phyloP scores from a whole-genome alignment of 768 basidiomycete genomes.

The Steccherinum ochraceum region DNA sequence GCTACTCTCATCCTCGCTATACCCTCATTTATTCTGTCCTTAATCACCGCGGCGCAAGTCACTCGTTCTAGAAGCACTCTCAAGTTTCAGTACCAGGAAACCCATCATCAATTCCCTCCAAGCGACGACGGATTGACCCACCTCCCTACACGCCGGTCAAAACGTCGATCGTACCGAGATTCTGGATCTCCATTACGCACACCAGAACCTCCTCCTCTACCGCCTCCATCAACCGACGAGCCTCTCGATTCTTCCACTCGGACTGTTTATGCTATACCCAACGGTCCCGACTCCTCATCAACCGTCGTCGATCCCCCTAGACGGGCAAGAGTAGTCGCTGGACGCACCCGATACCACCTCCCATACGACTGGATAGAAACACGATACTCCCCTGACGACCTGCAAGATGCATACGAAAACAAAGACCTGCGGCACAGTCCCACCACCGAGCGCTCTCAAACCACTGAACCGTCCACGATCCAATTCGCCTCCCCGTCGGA shows the following conservation, averaged over 20 bases:
- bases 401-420: neutral
- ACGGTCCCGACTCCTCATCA: neutral
- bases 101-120: conserved; percentile 4
- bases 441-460: conserved; percentile 1
- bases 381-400: neutral
- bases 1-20: conserved; percentile 43
- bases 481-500: conserved; percentile 16
- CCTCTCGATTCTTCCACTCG: neutral
- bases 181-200: neutral
- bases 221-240: neutral
- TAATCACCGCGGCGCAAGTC: conserved; percentile 30
- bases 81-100: conserved; percentile 24
- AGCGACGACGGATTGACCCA: conserved; percentile 30
- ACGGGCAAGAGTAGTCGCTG: neutral
- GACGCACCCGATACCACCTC: neutral
- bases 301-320: neutral
- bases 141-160: conserved; percentile 15
- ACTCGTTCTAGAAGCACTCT: conserved; percentile 14
- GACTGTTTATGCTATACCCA: neutral
- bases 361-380: neutral
- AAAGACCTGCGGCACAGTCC: too few species aligned
- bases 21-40: conserved; percentile 47
- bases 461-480: conserved; percentile 19
- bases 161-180: neutral
- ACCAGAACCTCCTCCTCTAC: neutral